Evolutionary conservation across 1,284 basidiomycete species (phyloP).

Genomic region (Leccinum pachyderme): DNA sequence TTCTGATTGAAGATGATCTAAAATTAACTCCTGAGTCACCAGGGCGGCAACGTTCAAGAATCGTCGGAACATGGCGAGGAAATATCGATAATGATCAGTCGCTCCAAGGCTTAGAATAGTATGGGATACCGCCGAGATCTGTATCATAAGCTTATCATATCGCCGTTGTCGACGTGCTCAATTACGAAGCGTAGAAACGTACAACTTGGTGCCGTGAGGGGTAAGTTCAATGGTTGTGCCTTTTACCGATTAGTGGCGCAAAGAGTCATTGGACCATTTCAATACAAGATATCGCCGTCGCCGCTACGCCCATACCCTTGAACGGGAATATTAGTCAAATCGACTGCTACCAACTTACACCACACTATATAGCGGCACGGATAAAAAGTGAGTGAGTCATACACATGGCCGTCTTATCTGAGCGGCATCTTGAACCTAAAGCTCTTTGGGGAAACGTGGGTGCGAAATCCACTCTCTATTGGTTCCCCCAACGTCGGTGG

Average conservation of each 20-base stretch:
- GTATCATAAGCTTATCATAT: neutral
- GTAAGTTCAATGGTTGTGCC: conserved; percentile 1
- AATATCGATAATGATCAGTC: neutral
- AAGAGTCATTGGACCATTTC: neutral
- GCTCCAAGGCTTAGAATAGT: neutral
- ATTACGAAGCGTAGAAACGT: conserved; percentile 2
- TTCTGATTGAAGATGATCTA: neutral
- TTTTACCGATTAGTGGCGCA: conserved; percentile 6
- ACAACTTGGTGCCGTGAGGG: neutral
- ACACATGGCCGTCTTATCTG: neutral
- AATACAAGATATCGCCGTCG: neutral
- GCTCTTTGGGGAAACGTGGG: neutral
- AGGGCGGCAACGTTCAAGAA: neutral
- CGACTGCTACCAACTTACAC: neutral
- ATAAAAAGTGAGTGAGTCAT: neutral
- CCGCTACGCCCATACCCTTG: neutral
- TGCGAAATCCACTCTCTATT: neutral
- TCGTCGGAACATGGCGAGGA: conserved; percentile 3
- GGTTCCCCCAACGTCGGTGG: neutral
- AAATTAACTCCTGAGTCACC: neutral
- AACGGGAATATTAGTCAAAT: conserved; percentile 8
- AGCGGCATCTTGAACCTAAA: neutral
- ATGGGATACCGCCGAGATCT: neutral
- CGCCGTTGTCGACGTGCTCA: conserved; percentile 4
- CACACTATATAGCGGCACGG: neutral